Conservation (phyloP, 257 asterid species). For the Echites panduratus region DNA sequence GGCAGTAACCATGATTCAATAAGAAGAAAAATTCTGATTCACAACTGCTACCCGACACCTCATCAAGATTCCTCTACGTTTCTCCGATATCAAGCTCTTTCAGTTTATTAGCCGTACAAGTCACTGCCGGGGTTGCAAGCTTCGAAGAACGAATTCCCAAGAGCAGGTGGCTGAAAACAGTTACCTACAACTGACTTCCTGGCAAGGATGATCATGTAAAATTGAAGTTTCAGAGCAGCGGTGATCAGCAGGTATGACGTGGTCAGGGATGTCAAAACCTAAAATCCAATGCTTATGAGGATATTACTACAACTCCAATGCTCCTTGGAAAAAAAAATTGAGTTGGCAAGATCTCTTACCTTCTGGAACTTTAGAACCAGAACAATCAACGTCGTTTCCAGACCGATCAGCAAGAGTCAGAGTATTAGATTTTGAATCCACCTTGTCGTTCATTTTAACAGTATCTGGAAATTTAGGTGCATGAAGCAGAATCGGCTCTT, state of each 20-base stretch:
- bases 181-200: conserved; percentile 48
- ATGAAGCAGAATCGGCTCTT: conserved; percentile 40
- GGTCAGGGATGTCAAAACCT: conserved; percentile 39
- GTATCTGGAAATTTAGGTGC: conserved; percentile 25
- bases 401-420: conserved; percentile 22
- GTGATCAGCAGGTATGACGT: conserved; percentile 26
- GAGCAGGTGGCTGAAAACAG: background rate
- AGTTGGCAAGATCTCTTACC: conserved; percentile 28
- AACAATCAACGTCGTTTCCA: conserved; percentile 30
- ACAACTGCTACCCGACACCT: background rate
- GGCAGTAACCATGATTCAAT: background rate
- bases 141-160: conserved; percentile 1
- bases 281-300: conserved; percentile 11
- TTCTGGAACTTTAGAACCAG: conserved; percentile 33
- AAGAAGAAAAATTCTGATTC: conserved; percentile 4
- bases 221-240: conserved; percentile 36
- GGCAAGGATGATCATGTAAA: conserved; percentile 39
- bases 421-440: conserved; percentile 16
- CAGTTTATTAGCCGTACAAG: background rate
- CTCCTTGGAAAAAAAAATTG: background rate
- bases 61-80: background rate
- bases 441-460: conserved; percentile 17
- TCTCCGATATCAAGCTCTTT: background rate
- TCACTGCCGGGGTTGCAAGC: conserved; percentile 3
- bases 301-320: background rate